A percentile compares a stretch with the other conserved stretches of the same genome.
Conservation (phyloP, 2,329 filamentous ascomycete genomes). For the Parafenestella ontariensis region DNA sequence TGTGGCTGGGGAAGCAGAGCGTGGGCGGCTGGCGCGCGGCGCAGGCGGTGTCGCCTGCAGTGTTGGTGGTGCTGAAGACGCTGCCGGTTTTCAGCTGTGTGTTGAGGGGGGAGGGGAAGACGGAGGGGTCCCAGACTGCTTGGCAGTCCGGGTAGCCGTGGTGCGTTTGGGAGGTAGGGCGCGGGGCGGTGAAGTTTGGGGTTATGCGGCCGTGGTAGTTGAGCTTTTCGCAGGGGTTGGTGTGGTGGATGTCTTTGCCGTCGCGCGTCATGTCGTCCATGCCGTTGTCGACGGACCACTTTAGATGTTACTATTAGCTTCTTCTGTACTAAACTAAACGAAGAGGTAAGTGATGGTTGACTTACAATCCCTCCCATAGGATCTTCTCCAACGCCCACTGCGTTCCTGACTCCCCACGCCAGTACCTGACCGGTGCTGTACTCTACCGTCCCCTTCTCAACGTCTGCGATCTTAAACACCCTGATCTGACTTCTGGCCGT, state of each 20-base stretch:
- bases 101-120: constrained; percentile 52
- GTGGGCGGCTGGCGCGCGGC: constrained; percentile 51
- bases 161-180: constrained; percentile 52
- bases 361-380: constrained; percentile 53
- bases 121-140: constrained; percentile 65
- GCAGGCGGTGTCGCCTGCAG: constrained; percentile 22
- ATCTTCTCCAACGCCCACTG: constrained; percentile 70
- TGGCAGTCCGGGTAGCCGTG: constrained; percentile 76
- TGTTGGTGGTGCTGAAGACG: constrained; percentile 48
- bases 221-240: constrained; percentile 71
- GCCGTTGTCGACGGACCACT: constrained; percentile 68
- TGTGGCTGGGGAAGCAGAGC: constrained; percentile 56
- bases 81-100: constrained; percentile 50
- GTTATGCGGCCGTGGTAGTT: constrained; percentile 57
- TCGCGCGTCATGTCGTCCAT: constrained; percentile 65
- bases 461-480: constrained; percentile 58
- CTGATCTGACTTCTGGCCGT: constrained; percentile 69
- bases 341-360: neutral
- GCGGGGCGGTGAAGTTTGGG: constrained; percentile 50
- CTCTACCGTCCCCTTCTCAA: constrained; percentile 30
- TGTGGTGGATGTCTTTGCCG: constrained; percentile 64
- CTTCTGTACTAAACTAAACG: too few relatives aligned
- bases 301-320: too few relatives aligned
- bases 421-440: constrained; percentile 57
- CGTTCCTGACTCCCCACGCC: constrained; percentile 74